Conservation (phyloP, 805 yeast species). For the Cyberlindnera xylosilytica region DNA sequence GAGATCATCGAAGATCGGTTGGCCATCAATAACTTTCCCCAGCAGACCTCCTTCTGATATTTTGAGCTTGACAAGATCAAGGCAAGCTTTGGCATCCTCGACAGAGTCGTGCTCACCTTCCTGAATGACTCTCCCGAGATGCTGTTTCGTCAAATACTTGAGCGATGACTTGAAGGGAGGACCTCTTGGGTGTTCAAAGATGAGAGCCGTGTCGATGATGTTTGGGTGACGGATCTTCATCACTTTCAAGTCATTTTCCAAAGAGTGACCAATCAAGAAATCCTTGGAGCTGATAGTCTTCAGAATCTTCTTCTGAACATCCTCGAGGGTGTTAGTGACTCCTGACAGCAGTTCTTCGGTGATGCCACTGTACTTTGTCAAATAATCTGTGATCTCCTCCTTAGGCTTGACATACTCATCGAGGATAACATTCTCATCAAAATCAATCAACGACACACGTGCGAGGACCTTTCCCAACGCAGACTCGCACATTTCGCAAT, state of each 20-base stretch:
- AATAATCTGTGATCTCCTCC: slow-evolving; percentile 71
- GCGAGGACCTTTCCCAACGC: slow-evolving; percentile 65
- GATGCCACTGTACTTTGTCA: slow-evolving; percentile 85
- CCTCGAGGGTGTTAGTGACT: slow-evolving; percentile 62
- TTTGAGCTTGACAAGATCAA: slow-evolving; percentile 72
- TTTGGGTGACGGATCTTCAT: slow-evolving; percentile 67
- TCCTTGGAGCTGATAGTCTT: slow-evolving; percentile 52
- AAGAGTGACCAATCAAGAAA: slow-evolving; percentile 82
- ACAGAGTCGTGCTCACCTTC: slow-evolving; percentile 76
- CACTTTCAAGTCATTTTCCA: slow-evolving; percentile 77
- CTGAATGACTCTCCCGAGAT: slow-evolving; percentile 62
- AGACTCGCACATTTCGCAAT: slow-evolving; percentile 90
- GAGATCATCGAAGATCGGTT: slow-evolving; percentile 40
- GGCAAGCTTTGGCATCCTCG: slow-evolving; percentile 80
- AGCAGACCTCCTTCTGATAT: slow-evolving; percentile 60
- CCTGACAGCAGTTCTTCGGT: slow-evolving; percentile 61
- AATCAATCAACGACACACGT: slow-evolving; percentile 71
- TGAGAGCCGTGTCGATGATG: slow-evolving; percentile 76
- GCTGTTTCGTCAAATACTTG: slow-evolving; percentile 60
- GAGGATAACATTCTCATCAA: slow-evolving; percentile 53
- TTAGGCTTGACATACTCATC: slow-evolving; percentile 80
- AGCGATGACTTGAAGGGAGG: slow-evolving; percentile 79
- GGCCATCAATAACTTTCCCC: slow-evolving; percentile 51
- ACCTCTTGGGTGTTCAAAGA: slow-evolving; percentile 80
- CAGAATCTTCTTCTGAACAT: slow-evolving; percentile 60